Percentiles rank a stretch among this genome's conserved stretches.
These are phyloP conservation scores for Dactylis glomerata DNA, from an alignment of 176 grass and related monocot genomes.

Conservation along the genomic window DNA sequence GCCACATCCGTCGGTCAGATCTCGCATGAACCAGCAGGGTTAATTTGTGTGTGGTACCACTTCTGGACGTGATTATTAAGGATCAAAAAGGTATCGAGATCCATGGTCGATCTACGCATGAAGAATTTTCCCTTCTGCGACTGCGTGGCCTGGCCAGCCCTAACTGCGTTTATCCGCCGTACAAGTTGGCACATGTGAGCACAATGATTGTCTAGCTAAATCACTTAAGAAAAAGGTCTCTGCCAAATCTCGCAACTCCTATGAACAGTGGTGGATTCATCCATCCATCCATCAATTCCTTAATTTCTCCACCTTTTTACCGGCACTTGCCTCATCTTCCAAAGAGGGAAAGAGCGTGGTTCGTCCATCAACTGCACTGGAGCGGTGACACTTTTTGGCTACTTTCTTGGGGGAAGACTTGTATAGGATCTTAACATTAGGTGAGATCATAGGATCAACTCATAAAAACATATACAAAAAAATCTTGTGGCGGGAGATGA, in stretches of 20 bases:
- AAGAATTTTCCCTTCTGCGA: background rate
- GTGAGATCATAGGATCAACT: no score
- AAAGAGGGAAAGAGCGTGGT: background rate
- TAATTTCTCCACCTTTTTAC: background rate
- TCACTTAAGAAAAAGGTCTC: background rate
- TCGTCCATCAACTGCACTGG: background rate
- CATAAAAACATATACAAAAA: no score
- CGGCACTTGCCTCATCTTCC: background rate
- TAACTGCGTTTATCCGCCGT: background rate
- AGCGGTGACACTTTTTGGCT: background rate
- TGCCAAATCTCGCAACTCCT: constrained; percentile 18
- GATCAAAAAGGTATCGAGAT: no score
- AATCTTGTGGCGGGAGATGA: constrained; percentile 5
- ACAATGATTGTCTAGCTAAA: constrained; percentile 25
- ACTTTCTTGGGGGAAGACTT: no score
- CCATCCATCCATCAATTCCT: background rate
- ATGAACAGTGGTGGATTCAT: constrained; percentile 30
- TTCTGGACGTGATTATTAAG: no score
- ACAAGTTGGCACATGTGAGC: constrained; percentile 30
- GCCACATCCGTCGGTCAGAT: no score
- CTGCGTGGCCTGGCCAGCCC: constrained; percentile 23
- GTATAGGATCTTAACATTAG: no score
- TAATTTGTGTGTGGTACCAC: constrained; percentile 26
- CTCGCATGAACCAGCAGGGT: background rate
- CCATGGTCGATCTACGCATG: background rate